These are phyloP conservation scores for Clitopilus passeckerianus DNA, from an alignment of 768 basidiomycete genomes.

Conservation along the genomic window DNA sequence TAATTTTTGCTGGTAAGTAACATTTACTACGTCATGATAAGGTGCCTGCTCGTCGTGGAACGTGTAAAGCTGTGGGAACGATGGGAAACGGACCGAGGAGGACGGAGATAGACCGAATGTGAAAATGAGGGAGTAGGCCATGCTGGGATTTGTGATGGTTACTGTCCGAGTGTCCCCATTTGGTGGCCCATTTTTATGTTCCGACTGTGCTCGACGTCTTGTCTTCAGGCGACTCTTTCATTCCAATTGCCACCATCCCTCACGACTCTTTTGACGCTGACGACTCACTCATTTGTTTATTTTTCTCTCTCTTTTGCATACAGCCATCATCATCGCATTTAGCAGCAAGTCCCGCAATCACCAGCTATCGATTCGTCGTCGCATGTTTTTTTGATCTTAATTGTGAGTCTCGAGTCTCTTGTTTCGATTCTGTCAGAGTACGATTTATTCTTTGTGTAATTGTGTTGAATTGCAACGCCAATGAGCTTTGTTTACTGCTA, in stretches of 20 bases:
- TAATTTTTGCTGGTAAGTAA: neutral
- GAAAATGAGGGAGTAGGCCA: neutral
- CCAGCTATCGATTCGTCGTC: constrained; percentile 22
- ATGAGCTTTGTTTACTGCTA: too few relatives aligned
- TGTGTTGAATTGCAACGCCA: constrained; percentile 11
- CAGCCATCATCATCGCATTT: constrained; percentile 2
- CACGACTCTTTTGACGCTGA: constrained; percentile 35
- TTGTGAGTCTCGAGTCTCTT: constrained; percentile 24
- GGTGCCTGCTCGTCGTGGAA: constrained; percentile 1
- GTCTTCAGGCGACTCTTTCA: constrained; percentile 10
- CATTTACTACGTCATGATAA: neutral
- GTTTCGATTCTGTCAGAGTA: constrained; percentile 7
- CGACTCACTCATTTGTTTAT: constrained; percentile 26
- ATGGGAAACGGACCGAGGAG: neutral
- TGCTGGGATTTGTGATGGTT: constrained; percentile 13
- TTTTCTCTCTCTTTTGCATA: constrained; percentile 15
- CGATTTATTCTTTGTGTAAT: constrained; percentile 4
- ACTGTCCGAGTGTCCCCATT: constrained; percentile 16
- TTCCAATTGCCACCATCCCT: constrained; percentile 16
- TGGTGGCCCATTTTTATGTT: constrained; percentile 14
- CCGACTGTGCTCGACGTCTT: constrained; percentile 15
- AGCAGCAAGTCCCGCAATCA: neutral
- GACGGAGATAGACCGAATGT: constrained; percentile 1
- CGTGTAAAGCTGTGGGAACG: neutral
- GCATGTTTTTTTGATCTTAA: constrained; percentile 30